Conservation (phyloP, 2,329 filamentous ascomycete species). For the Epichloe coenophiala region DNA sequence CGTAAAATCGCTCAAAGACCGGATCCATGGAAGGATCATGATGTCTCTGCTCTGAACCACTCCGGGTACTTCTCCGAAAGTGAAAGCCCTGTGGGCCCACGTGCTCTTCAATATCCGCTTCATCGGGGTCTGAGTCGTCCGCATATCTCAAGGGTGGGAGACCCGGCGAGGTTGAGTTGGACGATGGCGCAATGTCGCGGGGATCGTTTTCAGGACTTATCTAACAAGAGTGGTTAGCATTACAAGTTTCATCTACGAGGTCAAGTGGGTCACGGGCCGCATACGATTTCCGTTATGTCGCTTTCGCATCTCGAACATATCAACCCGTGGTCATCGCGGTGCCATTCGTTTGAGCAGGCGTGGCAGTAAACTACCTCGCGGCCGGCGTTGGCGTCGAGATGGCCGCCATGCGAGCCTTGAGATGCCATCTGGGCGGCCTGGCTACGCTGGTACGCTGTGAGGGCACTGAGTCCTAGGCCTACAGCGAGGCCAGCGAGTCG, state of each 20-base stretch:
- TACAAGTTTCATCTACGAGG: not conserved
- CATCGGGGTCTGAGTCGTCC: constrained; percentile 42
- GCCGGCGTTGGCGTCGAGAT: constrained; percentile 35
- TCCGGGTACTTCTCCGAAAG: constrained; percentile 23
- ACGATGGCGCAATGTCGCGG: constrained; percentile 25
- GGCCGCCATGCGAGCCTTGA: constrained; percentile 14
- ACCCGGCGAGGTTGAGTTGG: constrained; percentile 18
- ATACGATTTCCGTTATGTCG: constrained; percentile 77
- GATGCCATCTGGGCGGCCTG: constrained; percentile 28
- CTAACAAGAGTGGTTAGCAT: constrained; percentile 21
- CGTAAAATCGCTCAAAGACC: constrained; percentile 28
- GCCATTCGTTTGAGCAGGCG: constrained; percentile 70
- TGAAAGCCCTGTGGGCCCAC: constrained; percentile 29
- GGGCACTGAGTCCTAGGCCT: constrained; percentile 44
- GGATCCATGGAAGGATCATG: constrained; percentile 22
- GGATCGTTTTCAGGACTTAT: constrained; percentile 48
- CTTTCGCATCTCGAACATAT: constrained; percentile 64
- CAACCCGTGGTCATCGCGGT: constrained; percentile 52
- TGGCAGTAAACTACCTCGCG: constrained; percentile 80
- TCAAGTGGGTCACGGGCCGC: constrained; percentile 18
- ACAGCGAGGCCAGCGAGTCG: constrained; percentile 41
- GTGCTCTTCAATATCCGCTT: constrained; percentile 43
- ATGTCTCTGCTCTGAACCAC: constrained; percentile 13
- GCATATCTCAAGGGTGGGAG: constrained; percentile 15
- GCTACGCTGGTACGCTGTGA: constrained; percentile 38